These are phyloP conservation scores for Penicillium crustosum DNA, from an alignment of 2,329 filamentous ascomycete species.

Conservation along the genomic window DNA sequence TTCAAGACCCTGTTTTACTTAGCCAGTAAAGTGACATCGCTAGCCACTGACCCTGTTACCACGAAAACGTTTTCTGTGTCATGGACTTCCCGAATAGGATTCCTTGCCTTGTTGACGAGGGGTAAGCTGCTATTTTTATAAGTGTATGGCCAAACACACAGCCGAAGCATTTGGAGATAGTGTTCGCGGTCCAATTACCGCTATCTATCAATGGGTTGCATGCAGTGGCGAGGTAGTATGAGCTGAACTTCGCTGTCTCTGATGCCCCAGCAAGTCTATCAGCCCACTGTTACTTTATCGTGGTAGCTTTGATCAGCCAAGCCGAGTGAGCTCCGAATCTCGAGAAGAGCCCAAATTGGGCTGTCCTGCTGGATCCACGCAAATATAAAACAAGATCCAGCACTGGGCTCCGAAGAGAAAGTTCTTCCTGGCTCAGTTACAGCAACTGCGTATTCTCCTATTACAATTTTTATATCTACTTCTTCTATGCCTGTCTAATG, in stretches of 20 bases:
- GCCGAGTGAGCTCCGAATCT: neutral
- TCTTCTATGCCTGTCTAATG: neutral
- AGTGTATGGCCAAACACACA: neutral
- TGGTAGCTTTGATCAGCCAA: neutral
- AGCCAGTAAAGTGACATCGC: neutral
- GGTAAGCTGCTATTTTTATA: neutral
- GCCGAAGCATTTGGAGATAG: neutral
- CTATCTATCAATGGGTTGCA: conserved; percentile 6
- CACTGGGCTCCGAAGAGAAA: neutral
- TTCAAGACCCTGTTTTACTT: neutral
- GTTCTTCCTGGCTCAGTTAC: neutral
- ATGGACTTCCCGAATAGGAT: neutral
- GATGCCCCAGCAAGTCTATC: neutral
- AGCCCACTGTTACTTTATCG: neutral
- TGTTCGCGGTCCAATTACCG: too few relatives aligned
- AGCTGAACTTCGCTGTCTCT: neutral
- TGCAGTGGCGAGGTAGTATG: conserved; percentile 6
- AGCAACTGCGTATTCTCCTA: neutral
- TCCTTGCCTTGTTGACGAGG: neutral
- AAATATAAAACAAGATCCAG: neutral
- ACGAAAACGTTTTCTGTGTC: neutral
- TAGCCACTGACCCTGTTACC: neutral
- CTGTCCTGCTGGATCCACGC: neutral
- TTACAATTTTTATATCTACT: neutral
- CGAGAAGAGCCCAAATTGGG: neutral